A percentile compares a stretch with the other conserved stretches of the same genome.
phyloP scores from a whole-genome alignment of 2,329 filamentous ascomycete species.

The Cadophora luteo-olivacea region DNA sequence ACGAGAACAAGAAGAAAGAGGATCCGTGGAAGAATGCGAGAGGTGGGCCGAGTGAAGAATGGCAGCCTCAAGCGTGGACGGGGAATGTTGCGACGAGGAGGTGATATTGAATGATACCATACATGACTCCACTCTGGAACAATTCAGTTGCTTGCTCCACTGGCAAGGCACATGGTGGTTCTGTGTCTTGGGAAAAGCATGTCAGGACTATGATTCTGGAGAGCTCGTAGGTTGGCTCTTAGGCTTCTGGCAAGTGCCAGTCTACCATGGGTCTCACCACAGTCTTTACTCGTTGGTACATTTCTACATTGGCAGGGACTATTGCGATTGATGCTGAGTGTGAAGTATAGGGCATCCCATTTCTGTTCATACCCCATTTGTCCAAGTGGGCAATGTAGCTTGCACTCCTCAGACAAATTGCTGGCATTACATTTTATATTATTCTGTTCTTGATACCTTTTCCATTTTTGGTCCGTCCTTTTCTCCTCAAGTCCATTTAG shows the following conservation, averaged over 20 bases:
- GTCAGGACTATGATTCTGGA: not conserved
- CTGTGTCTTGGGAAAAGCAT: not conserved
- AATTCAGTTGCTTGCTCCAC: not conserved
- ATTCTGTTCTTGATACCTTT: not conserved
- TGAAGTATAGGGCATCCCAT: not conserved
- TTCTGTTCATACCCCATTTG: not conserved
- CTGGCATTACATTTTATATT: not conserved
- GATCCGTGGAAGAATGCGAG: slow-evolving; percentile 65
- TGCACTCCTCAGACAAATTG: not conserved
- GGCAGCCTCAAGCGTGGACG: slow-evolving; percentile 62
- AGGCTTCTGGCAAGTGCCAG: not conserved
- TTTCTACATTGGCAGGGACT: too few relatives aligned
- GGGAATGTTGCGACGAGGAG: slow-evolving; percentile 25
- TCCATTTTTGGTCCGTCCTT: not conserved
- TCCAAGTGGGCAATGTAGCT: not conserved
- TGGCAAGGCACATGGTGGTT: not conserved
- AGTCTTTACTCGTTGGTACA: not conserved
- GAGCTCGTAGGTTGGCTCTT: not conserved
- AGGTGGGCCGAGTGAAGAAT: slow-evolving; percentile 61
- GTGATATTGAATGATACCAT: slow-evolving; percentile 21
- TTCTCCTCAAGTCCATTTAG: not conserved
- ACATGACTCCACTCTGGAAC: not conserved
- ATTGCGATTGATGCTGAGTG: not conserved
- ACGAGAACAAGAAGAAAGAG: slow-evolving; percentile 33
- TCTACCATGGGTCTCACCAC: not conserved